Conservation (phyloP, 176 grass and related monocot genomes). For the Musa troglodytarum region DNA sequence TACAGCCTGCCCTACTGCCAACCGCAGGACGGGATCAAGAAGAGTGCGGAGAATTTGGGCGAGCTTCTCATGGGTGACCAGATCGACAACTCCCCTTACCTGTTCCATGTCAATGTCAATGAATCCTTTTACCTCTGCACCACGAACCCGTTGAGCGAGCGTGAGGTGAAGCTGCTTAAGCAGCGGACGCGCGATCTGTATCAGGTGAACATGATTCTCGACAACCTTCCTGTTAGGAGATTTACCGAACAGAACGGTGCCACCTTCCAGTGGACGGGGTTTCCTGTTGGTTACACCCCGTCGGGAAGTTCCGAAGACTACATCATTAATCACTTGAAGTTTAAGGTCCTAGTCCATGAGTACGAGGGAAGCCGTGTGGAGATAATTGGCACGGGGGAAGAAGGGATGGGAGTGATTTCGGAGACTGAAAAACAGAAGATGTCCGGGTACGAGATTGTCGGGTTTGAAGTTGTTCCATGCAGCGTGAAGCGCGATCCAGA, state of each 20-base stretch:
- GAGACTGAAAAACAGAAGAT: background rate
- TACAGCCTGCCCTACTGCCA: constrained; percentile 3
- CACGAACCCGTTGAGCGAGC: background rate
- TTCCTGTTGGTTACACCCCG: background rate
- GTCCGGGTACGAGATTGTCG: background rate
- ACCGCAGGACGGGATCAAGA: background rate
- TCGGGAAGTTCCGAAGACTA: background rate
- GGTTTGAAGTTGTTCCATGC: background rate
- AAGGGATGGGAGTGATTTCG: background rate
- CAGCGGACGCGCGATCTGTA: constrained; percentile 1
- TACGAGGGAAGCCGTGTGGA: background rate
- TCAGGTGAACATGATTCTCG: constrained; percentile 12
- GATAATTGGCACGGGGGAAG: background rate
- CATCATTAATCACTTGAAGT: constrained; percentile 12
- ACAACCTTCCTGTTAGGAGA: constrained; percentile 8
- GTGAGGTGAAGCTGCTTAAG: background rate
- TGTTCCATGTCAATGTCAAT: background rate
- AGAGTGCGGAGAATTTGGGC: constrained; percentile 11
- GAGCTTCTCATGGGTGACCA: constrained; percentile 9
- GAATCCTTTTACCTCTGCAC: constrained; percentile 4
- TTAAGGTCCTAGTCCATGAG: constrained; percentile 2
- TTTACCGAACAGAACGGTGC: background rate
- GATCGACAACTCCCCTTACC: constrained; percentile 5
- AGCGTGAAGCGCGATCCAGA: background rate
- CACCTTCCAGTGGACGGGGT: background rate